These are phyloP conservation scores for Lasiodiplodia sp. DNA, from an alignment of 2,329 filamentous ascomycete species.

Conservation along the genomic window DNA sequence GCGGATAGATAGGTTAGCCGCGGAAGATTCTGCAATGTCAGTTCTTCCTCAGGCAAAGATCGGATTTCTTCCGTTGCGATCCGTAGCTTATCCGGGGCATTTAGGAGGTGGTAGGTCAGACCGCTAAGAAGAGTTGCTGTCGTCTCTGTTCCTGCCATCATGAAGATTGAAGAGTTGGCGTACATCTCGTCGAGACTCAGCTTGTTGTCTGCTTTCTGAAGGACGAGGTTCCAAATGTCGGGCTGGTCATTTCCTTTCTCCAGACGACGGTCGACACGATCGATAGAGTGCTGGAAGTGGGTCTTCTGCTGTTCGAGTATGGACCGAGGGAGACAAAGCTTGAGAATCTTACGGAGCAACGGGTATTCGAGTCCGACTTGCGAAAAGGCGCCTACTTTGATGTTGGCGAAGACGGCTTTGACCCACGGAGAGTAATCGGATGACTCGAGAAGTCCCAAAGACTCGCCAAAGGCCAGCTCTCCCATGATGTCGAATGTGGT, in stretches of 20 bases:
- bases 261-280: constrained; percentile 1
- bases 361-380: background rate
- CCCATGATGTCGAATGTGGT: constrained; percentile 38
- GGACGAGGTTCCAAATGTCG: constrained; percentile 2
- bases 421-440: constrained; percentile 40
- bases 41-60: background rate
- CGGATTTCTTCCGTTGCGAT: background rate
- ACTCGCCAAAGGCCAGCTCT: constrained; percentile 37
- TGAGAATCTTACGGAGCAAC: background rate
- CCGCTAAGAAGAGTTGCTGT: constrained; percentile 50
- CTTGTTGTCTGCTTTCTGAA: background rate
- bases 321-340: background rate
- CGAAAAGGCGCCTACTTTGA: background rate
- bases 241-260: background rate
- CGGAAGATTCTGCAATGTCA: background rate
- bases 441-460: constrained; percentile 34
- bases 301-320: background rate
- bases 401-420: constrained; percentile 37
- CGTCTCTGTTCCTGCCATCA: constrained; percentile 51
- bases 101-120: constrained; percentile 45
- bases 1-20: background rate
- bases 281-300: background rate
- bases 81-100: too few relatives aligned
- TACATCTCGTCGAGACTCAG: constrained; percentile 4
- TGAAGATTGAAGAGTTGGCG: constrained; percentile 7